Evolutionary conservation across 2,329 filamentous ascomycete species (phyloP), one percentile per base, ranked within the genome.

Genomic region (Aspergillus intermedius): DNA sequence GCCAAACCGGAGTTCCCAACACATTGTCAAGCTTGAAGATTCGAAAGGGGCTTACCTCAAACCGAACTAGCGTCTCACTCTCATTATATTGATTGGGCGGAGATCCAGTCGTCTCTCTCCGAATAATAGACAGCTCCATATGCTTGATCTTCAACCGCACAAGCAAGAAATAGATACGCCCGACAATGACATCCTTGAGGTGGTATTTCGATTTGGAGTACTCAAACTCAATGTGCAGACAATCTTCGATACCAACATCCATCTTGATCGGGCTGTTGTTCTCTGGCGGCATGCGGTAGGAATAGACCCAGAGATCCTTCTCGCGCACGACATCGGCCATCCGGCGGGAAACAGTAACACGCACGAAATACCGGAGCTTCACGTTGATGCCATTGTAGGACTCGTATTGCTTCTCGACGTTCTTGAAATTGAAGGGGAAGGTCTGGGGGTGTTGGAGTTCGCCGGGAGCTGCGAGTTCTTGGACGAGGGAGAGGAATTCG

Each of bases 361-460:
- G 87, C 49, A 97, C 85, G 73, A 97, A 97, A 81, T 98, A 98
- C 60, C 93, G 90, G 68, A 98, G 81, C 77, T 95, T 95, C 64
- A 98, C 93, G 68, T 98, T 98, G 82, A 98, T 98, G 66, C 93
- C 93, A 69, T 95, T 95, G 79, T 98, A 98, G 57, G 91, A 96
- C 74, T 98, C 94, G 79, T 98, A 98, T 72, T 95, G 91, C 78
- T 98, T 98, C 80, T 98, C 93, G 62, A 98, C 90, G 71, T 97
- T 98, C 73, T 97, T 97, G 82, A 98, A 98, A 77, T 96, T 95
- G 82, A 98, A 98, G 59, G 95, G 89, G 71, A 95, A 96, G 44
- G 91, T 96, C 75, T 98, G 93, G 40, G 93, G 93, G 73, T 98
- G 94, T 69, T 97, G 93, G 49, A 98, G 86, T 76, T 98, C 93